These are phyloP conservation scores for Puccinia novopanici DNA, from an alignment of 1,284 basidiomycete genomes.

Conservation along the genomic window DNA sequence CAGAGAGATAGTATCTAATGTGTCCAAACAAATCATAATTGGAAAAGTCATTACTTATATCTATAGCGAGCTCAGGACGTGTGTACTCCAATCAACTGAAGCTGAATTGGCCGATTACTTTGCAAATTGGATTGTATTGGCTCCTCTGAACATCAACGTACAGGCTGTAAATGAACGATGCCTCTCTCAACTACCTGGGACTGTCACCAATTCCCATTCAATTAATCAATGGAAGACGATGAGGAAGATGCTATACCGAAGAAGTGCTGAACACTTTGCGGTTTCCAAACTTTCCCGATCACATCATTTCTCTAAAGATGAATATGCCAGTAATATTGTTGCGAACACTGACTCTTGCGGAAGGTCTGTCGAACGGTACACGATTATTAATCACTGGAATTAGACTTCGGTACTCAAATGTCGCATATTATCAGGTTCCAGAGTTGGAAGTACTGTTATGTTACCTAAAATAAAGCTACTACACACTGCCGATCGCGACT, in stretches of 20 bases:
- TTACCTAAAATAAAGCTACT: not conserved
- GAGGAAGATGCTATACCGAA: not conserved
- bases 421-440: not conserved
- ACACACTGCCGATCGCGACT: not conserved
- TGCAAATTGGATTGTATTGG: not conserved
- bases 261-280: not conserved
- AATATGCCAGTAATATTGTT: conserved; percentile 4
- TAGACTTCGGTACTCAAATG: not conserved
- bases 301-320: not conserved
- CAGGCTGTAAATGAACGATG: not conserved
- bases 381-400: too few relatives aligned
- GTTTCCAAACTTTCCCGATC: not conserved
- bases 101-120: not conserved
- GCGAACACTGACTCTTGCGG: not conserved
- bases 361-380: conserved; percentile 20
- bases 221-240: not conserved
- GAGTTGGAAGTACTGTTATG: not conserved
- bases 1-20: too few relatives aligned
- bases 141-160: not conserved
- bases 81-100: too few relatives aligned
- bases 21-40: too few relatives aligned
- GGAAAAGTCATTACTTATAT: too few relatives aligned
- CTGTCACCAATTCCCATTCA: not conserved
- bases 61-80: too few relatives aligned
- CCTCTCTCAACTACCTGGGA: not conserved